Evolutionary conservation across 352 stramenopile species (phyloP), one percentile per base, ranked within the genome.

Genomic region (Phytophthora fragariaefolia): DNA sequence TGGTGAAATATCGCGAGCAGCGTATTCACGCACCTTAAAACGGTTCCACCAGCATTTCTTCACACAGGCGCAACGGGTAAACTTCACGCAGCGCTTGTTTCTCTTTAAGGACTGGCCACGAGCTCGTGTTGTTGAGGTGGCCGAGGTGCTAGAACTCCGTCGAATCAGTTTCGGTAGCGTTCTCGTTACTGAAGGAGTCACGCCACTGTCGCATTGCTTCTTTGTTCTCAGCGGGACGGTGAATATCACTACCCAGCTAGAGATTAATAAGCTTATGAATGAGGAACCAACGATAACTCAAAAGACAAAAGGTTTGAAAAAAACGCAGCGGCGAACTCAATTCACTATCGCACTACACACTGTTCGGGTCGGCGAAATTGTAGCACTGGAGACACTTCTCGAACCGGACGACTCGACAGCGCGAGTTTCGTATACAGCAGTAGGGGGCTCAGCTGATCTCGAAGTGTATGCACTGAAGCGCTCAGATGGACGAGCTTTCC

Each of bases 41-140:
- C 71, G 68, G 18, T 82, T 78, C 47, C 78, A 90, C 51, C 63
- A 80, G 18, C 63, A 76, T 46, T 77, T 75, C 50, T 90, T 83
- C 58, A 76, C 73, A 24, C 76, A 78, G 20, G 68, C 76, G 8
- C 78, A 87, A 23, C 72, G 77, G 18, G 56, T 90, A 3, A 80
- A 86, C 36, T 90, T 87, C 47, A 40, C 83, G 20, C 81, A 86
- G 49, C 64, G 74, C 10, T 54, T 87, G 6, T 54, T 78, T 28
- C 66, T 90, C 23, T 90, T 90, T 34, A 52, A 49, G 17, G 79
- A 87, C 28, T 83, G 73, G 79, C 71, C 69, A 4, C 70, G 80
- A 15, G 26, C 45, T 43, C 76, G 79, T 18, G 66, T 90, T 8
- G 62, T 58, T 0, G 57, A 71, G 13, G 24, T 90, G 4, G 74